These are phyloP conservation scores for Brassica juncea DNA, from an alignment of 345 rosid species.

Conservation along the genomic window DNA sequence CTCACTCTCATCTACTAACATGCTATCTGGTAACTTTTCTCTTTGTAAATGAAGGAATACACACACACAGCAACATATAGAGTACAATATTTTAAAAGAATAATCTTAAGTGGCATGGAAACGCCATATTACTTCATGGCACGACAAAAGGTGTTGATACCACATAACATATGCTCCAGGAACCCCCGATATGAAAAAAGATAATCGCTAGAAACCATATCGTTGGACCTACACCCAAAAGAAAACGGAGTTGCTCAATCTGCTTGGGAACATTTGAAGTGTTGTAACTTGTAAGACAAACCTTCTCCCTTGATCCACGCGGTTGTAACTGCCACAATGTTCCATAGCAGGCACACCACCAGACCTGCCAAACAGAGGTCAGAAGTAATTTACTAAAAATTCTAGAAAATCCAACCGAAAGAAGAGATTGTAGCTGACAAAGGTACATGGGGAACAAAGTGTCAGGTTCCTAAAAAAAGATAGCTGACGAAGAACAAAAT, in stretches of 20 bases:
- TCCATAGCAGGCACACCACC: constrained; percentile 76
- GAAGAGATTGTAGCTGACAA: no score
- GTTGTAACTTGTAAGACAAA: constrained; percentile 25
- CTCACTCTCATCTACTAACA: not conserved
- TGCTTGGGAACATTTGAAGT: not conserved
- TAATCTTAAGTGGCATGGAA: not conserved
- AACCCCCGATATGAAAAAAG: constrained; percentile 80
- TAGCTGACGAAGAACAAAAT: not conserved
- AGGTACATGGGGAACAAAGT: no score
- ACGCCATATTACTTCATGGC: constrained; percentile 12
- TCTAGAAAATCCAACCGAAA: not conserved
- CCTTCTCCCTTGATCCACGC: constrained; percentile 98
- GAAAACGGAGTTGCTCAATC: constrained; percentile 4
- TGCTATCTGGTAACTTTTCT: not conserved
- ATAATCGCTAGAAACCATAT: constrained; percentile 97
- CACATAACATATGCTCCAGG: constrained; percentile 57
- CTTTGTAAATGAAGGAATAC: constrained; percentile 13
- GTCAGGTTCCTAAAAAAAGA: no score
- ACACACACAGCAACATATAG: not conserved
- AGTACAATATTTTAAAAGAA: constrained; percentile 3
- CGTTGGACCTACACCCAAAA: constrained; percentile 59
- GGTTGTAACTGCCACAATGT: constrained; percentile 75
- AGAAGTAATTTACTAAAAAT: not conserved
- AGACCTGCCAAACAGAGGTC: constrained; percentile 59
- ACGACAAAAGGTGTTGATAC: constrained; percentile 10